A percentile compares a stretch with the other conserved stretches of the same genome.
These are phyloP conservation scores for Chloropicon primus DNA, from an alignment of 139 green algal genomes.

Conservation along the genomic window DNA sequence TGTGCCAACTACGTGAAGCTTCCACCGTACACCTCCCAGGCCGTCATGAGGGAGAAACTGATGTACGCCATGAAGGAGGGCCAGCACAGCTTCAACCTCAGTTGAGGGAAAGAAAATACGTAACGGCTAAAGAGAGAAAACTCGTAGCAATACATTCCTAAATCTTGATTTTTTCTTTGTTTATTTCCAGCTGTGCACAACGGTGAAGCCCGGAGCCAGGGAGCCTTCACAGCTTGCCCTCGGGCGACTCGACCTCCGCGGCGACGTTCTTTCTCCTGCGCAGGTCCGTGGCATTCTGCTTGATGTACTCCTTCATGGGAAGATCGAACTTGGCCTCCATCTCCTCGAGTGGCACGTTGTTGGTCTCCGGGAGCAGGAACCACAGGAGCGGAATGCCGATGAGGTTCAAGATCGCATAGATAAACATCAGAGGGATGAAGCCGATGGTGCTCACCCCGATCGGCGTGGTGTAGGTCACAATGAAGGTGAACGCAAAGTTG, in stretches of 20 bases:
- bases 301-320: background rate
- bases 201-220: too few relatives aligned
- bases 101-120: too few relatives aligned
- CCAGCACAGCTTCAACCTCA: constrained; percentile 88
- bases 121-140: too few relatives aligned
- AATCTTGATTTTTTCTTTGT: too few relatives aligned
- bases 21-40: constrained; percentile 82
- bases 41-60: constrained; percentile 64
- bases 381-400: background rate
- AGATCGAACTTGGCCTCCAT: background rate
- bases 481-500: background rate
- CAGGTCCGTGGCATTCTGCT: background rate
- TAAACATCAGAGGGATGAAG: background rate
- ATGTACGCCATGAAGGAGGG: constrained; percentile 84
- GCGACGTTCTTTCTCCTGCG: background rate
- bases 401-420: background rate
- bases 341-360: background rate
- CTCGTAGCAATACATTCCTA: too few relatives aligned
- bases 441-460: background rate
- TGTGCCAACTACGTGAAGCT: constrained; percentile 99
- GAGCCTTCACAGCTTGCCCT: too few relatives aligned
- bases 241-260: background rate
- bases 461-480: background rate
- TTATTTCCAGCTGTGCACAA: too few relatives aligned
- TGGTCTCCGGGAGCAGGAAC: background rate